Base-by-base conservation (phyloP, 1,284 basidiomycete genomes). In the Tausonia pullulans region DNA sequence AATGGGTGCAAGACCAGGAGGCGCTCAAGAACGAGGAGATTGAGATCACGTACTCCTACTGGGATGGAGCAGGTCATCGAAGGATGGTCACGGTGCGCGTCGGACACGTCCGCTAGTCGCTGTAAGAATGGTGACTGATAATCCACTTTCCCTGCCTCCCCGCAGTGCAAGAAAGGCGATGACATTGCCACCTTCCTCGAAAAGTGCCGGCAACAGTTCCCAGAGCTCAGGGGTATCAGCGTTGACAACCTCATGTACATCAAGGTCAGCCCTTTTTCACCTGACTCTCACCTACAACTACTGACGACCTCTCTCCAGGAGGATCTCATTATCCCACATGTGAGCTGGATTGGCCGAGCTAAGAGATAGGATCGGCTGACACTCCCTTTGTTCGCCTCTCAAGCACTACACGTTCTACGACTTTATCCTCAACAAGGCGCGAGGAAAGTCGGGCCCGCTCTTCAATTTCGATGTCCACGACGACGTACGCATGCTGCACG, bases 381-480 rank as follows among this genome's bases (percentile, higher is more conserved):
- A 27, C 27, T 39, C 13, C 66, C 11, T 45, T 49, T 14, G 6
- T 14, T 56, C 55, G 14, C 27, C 54, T 3, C 6, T 6, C 74
- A 98, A 27, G 88, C 95, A 98, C 74, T 85, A 97, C 76, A 96
- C 93, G 3, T 98, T 98, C 74, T 98, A 98, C 76, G 91, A 97
- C 77, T 98, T 98, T 70, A 96, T 98, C 71, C 81, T 98, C 70
- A 96, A 97, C 82, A 97, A 97, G 78, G 92, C 95, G 3, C 85
- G 96, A 43, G 96, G 96, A 27, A 98, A 98, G 77, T 97, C 93
- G 0, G 96, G 95, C 0, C 95, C 95, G 1, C 77, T 99, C 62
- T 99, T 99, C 80, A 96, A 91, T 76, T 99, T 99, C 75, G 96
- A 99, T 75, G 96, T 98, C 6, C 95, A 98, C 76, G 95, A 98